Percentiles rank a stretch among this genome's conserved stretches.
These are phyloP conservation scores for Westerdykella aurantiaca DNA, from an alignment of 2,329 filamentous ascomycete genomes.

Conservation along the genomic window DNA sequence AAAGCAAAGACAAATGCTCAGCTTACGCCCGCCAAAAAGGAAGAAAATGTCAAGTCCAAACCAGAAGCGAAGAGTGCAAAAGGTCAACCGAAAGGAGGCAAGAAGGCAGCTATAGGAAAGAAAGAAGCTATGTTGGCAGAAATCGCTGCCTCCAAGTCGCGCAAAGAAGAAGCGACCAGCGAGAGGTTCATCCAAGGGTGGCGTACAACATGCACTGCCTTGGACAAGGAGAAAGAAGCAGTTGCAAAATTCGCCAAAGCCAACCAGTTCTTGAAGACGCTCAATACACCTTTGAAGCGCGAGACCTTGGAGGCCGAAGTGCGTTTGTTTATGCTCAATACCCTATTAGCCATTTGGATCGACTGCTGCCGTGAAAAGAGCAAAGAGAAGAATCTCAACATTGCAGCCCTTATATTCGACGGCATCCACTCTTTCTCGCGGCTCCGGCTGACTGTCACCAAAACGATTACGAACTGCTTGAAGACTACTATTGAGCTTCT, in stretches of 20 bases:
- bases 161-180: slow-evolving; percentile 39
- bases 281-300: slow-evolving; percentile 37
- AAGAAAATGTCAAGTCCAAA: slow-evolving; percentile 20
- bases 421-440: slow-evolving; percentile 24
- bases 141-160: slow-evolving; percentile 38
- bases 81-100: slow-evolving; percentile 12
- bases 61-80: slow-evolving; percentile 8
- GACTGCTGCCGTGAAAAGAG: slow-evolving; percentile 23
- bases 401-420: slow-evolving; percentile 32
- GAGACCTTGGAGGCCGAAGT: slow-evolving; percentile 43
- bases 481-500: slow-evolving; percentile 37
- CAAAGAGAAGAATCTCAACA: slow-evolving; percentile 25
- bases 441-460: slow-evolving; percentile 20
- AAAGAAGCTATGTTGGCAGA: slow-evolving; percentile 43
- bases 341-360: slow-evolving; percentile 47
- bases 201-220: slow-evolving; percentile 41
- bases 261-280: slow-evolving; percentile 43
- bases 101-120: slow-evolving; percentile 29
- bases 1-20: slow-evolving; percentile 6
- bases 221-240: slow-evolving; percentile 44
- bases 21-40: slow-evolving; percentile 10
- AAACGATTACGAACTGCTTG: slow-evolving; percentile 26
- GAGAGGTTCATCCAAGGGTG: slow-evolving; percentile 43
- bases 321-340: slow-evolving; percentile 46
- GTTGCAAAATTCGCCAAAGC: slow-evolving; percentile 46